Base-by-base conservation (phyloP, 2,329 filamentous ascomycete genomes). In the Cytospora mali region DNA sequence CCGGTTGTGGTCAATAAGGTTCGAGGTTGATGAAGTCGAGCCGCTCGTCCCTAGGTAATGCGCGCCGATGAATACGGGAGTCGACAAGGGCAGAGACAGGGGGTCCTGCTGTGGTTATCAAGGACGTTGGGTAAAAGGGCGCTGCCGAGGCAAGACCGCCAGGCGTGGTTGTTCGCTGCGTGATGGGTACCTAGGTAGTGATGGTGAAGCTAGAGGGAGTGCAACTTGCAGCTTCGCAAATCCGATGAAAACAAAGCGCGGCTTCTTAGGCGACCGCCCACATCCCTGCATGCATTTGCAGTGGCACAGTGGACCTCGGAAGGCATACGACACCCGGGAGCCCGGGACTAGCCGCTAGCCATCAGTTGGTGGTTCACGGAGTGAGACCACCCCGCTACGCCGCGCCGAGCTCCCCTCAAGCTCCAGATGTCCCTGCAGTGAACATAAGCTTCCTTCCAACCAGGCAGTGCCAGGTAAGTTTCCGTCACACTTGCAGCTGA, bases 41-140 rank as follows among this genome's bases (percentile, higher is more conserved):
- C 35, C 7, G 27, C 5, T 14, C 31, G 50, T 16, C 29, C 11
- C 50, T 33, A 51, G 5, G 28, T 10, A 49, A 7, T 49, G 27
- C 35, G 58, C 50, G 14, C 28, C 35, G 10, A 13, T 18, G 35
- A 4, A 14, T 13, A 18, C 48, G 21, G 23, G 13, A 3, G 6
- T 33, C 9, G 35, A 39, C n/a, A 18, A 6, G 35, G 16, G 48
- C 14, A 25, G n/a, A 27, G 48, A 9, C 23, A 11, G 27, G 11
- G n/a, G 21, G 23, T 73, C 16, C 58, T 64, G 62, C 29, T 49
- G 18, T 56, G 28, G 58, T 57, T 64, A 55, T 58, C 62, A 57
- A 7, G n/a, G 1, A 10, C 21, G 18, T 42, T 50, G 14, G 23
- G 46, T n/a, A 14, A 18, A 25, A 28, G 25, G 51, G 55, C 21